Conservation (phyloP, 495 filamentous ascomycete genomes). For the Wilcoxina mikolae region DNA sequence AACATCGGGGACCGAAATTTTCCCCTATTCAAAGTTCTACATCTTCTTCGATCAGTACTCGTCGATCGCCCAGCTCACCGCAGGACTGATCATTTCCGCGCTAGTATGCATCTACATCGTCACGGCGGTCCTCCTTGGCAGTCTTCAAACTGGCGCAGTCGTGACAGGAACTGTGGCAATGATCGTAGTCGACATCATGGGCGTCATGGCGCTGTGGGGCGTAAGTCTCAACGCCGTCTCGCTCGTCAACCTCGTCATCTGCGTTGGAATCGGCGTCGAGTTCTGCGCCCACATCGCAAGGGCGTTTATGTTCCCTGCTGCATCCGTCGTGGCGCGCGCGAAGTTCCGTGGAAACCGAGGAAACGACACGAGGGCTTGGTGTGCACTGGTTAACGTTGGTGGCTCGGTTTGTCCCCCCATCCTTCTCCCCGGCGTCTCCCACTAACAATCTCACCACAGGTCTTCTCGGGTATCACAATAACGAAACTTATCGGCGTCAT, state of each 20-base stretch:
- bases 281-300: slow-evolving; percentile 95
- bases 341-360: slow-evolving; percentile 51
- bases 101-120: slow-evolving; percentile 69
- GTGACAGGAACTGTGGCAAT: slow-evolving; percentile 76
- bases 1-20: slow-evolving; percentile 58
- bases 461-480: slow-evolving; percentile 90
- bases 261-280: slow-evolving; percentile 87
- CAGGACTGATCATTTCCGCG: slow-evolving; percentile 63
- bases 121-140: slow-evolving; percentile 66
- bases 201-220: slow-evolving; percentile 73
- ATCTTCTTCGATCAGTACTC: slow-evolving; percentile 98
- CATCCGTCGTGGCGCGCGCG: slow-evolving; percentile 58
- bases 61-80: slow-evolving; percentile 63
- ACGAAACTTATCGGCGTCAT: slow-evolving; percentile 88
- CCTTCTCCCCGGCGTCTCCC: neutral
- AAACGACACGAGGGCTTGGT: slow-evolving; percentile 74
- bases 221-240: slow-evolving; percentile 94
- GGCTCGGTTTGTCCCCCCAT: slow-evolving; percentile 40
- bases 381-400: slow-evolving; percentile 83
- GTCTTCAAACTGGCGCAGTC: slow-evolving; percentile 61
- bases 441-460: slow-evolving; percentile 14
- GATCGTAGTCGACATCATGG: slow-evolving; percentile 89
- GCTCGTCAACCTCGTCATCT: slow-evolving; percentile 94
- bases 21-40: slow-evolving; percentile 93
- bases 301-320: slow-evolving; percentile 81